Base-by-base conservation (phyloP, 192 early-diverging fungal species). In the Chytriomyces sp. region DNA sequence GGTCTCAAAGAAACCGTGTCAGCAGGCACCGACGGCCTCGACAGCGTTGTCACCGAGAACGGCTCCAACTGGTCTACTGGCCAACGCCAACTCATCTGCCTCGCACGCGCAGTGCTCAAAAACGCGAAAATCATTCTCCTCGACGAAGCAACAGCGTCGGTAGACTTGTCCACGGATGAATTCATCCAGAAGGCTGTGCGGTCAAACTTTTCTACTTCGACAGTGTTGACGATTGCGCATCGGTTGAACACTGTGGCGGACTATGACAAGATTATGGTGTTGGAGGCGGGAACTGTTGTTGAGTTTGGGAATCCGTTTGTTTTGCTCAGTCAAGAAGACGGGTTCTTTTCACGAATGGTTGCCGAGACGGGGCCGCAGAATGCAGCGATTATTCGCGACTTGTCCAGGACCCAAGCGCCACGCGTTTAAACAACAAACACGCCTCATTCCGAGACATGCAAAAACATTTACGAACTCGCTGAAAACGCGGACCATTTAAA, bases 291-390 rank as follows among this genome's bases (percentile, higher is more conserved):
- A 44, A 66, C 80, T 16, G 83, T 95, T 7, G 85, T 85, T 0
- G 92, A 94, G 48, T 73, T 90, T 75, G 94, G 90, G 50, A 83
- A 84, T 11, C 94, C 94, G 11, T 69, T 68, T 50, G 83, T 76
- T 6, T 81, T 95, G 79, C 65, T 94, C 62, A 76, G 78, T 24
- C 81, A 79, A 8, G 53, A 59, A 7, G 59, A 67, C 18, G 49
- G 92, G 45, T 43, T 89, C 4, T 96, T 98, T 81, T 65, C 86
- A 20, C 81, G 80, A 48, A 94, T 98, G 93, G 95, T 93, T 71
- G 86, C 89, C 35, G 89, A 92, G 50, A 92, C 92, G 48, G 93
- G 93, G 2, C 49, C 69, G 5, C 16, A 44, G 7, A 70, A 70
- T 24, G 20, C 20, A 8, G 96, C 64, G 10, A 13, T 60, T 24